A percentile compares a stretch with the other conserved stretches of the same genome.
Evolutionary conservation across 1,139 yeast genomes (phyloP).

Genomic region (Pichia sp.): DNA sequence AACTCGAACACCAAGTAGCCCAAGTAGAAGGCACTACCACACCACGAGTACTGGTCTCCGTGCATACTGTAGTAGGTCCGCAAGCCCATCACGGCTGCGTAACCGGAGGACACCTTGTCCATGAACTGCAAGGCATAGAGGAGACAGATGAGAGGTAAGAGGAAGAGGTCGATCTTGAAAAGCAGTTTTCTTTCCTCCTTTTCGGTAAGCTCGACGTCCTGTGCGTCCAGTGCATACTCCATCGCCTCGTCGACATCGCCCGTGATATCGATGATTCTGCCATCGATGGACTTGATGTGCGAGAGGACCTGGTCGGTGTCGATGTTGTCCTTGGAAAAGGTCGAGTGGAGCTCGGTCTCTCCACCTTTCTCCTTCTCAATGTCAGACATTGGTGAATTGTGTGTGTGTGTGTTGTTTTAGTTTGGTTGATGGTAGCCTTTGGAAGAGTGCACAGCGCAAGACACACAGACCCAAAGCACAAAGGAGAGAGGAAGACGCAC

Average conservation of each 20-base stretch:
- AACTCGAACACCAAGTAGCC: constrained; percentile 48
- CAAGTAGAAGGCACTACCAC: constrained; percentile 52
- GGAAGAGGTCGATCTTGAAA: constrained; percentile 50
- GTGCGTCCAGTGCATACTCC: constrained; percentile 28
- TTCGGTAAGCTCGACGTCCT: constrained; percentile 22
- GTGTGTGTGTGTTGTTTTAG: no score
- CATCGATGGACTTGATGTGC: constrained; percentile 34
- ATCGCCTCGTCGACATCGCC: constrained; percentile 34
- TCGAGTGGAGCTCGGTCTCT: constrained; percentile 15
- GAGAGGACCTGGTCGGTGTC: constrained; percentile 31
- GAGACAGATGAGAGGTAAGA: constrained; percentile 53
- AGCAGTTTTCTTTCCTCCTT: constrained; percentile 36
- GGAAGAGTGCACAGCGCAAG: no score
- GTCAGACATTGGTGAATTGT: constrained; percentile 9
- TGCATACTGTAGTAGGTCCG: constrained; percentile 44
- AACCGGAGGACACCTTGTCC: constrained; percentile 58
- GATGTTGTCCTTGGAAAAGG: constrained; percentile 33
- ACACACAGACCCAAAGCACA: no score
- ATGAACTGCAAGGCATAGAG: constrained; percentile 57
- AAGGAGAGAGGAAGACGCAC: no score
- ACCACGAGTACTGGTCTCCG: constrained; percentile 53
- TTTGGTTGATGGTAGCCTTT: no score
- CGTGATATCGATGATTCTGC: constrained; percentile 33
- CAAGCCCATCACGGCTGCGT: constrained; percentile 56
- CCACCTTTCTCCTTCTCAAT: constrained; percentile 17